Conservation (phyloP, 768 basidiomycete genomes). For the Chlorophyllum brunneum region DNA sequence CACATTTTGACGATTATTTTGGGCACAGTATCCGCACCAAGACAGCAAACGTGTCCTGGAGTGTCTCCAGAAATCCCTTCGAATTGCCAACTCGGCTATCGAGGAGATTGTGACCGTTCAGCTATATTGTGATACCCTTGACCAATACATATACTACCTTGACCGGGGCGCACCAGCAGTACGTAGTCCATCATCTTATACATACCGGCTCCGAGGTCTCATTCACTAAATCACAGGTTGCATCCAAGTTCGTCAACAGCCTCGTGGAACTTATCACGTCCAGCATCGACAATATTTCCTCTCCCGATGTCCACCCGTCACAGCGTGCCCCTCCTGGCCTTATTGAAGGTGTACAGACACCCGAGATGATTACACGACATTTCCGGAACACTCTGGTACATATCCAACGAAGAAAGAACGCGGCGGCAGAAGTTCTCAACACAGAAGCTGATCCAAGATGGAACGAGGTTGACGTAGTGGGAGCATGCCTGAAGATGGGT, state of each 20-base stretch:
- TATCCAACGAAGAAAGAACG: constrained; percentile 73
- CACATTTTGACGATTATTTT: constrained; percentile 5
- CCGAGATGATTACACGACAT: constrained; percentile 91
- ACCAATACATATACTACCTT: constrained; percentile 94
- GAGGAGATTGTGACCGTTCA: constrained; percentile 97
- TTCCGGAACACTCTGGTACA: constrained; percentile 88
- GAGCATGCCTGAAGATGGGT: constrained; percentile 88
- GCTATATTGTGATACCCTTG: constrained; percentile 92
- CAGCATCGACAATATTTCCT: constrained; percentile 88
- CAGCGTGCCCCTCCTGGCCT: constrained; percentile 85
- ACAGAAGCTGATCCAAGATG: constrained; percentile 53
- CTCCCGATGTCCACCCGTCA: constrained; percentile 84
- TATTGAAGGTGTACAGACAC: constrained; percentile 88
- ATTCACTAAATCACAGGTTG: constrained; percentile 53
- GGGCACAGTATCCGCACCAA: constrained; percentile 69
- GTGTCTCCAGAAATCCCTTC: constrained; percentile 93
- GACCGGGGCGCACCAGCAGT: constrained; percentile 92
- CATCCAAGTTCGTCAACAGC: constrained; percentile 94
- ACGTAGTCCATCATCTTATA: constrained; percentile 26
- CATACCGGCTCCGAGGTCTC: neutral
- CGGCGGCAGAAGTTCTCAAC: constrained; percentile 32
- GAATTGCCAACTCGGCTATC: constrained; percentile 94
- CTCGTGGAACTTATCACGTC: constrained; percentile 94
- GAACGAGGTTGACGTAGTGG: constrained; percentile 86
- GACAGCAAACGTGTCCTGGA: constrained; percentile 98